Percentiles rank a stretch among this genome's conserved stretches.
Evolutionary conservation across 495 filamentous ascomycete genomes (phyloP).

Genomic region (Hypoxylon intermedium): DNA sequence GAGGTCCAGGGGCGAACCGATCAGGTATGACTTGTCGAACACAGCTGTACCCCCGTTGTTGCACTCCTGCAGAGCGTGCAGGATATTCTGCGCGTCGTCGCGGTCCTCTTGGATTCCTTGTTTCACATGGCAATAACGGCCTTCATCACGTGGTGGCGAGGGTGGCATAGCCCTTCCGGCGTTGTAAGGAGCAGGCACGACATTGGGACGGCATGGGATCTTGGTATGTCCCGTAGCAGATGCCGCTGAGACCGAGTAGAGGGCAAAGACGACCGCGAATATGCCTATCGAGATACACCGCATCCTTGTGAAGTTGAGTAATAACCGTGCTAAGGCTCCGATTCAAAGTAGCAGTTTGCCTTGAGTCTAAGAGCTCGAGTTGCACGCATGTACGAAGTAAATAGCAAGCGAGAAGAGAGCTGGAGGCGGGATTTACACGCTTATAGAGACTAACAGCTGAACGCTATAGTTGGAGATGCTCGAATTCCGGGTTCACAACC

Average conservation of each 20-base stretch:
- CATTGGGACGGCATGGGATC: conserved; percentile 29
- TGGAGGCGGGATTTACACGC: conserved; percentile 6
- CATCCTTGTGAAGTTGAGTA: conserved; percentile 7
- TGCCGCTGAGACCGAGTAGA: not conserved
- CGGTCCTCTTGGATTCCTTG: conserved; percentile 9
- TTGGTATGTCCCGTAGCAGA: not conserved
- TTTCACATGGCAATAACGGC: conserved; percentile 28
- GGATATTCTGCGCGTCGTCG: conserved; percentile 66
- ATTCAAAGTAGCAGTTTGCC: not conserved
- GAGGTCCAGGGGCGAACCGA: conserved; percentile 70
- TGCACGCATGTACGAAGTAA: not conserved
- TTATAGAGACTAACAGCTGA: not conserved
- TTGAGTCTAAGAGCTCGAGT: not conserved
- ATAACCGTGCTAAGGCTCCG: not conserved
- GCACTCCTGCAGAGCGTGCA: conserved; percentile 65
- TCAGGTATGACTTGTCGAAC: conserved; percentile 63
- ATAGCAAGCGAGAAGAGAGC: not conserved
- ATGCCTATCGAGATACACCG: conserved; percentile 3
- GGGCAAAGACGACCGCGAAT: conserved; percentile 3
- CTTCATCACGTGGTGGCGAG: conserved; percentile 22
- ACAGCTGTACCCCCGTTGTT: conserved; percentile 73
- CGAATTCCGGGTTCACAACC: conserved; percentile 4
- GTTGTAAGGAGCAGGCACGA: conserved; percentile 23
- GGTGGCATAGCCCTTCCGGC: conserved; percentile 12
- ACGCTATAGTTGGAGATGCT: too few species aligned